Conservation (phyloP, 2,329 filamentous ascomycete species). For the Trichoderma sp. region DNA sequence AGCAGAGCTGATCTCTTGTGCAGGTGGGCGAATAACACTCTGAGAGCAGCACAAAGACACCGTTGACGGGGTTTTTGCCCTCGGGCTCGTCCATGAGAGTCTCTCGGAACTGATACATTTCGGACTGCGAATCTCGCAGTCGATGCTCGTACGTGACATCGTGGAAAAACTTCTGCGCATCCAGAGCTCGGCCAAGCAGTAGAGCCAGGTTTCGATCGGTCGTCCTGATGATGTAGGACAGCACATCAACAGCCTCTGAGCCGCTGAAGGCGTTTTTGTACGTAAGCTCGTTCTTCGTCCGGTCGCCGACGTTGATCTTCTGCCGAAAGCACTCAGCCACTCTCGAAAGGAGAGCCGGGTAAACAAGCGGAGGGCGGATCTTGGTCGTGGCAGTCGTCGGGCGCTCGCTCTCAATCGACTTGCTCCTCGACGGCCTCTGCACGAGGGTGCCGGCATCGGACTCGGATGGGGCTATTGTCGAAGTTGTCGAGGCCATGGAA, state of each 20-base stretch:
- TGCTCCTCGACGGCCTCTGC: conserved; percentile 60
- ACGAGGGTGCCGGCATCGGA: conserved; percentile 52
- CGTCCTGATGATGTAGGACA: conserved; percentile 95
- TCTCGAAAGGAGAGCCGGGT: conserved; percentile 89
- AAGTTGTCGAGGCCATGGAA: conserved; percentile 85
- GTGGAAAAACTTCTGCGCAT: conserved; percentile 99
- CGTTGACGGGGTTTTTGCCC: conserved; percentile 75
- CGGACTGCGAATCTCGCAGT: conserved; percentile 86
- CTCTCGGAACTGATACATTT: conserved; percentile 97
- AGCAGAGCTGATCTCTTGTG: conserved; percentile 91
- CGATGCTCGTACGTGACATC: conserved; percentile 98
- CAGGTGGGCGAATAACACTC: conserved; percentile 99
- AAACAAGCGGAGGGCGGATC: conserved; percentile 80
- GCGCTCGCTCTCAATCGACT: conserved; percentile 57
- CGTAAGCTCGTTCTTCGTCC: conserved; percentile 93
- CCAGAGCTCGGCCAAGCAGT: conserved; percentile 84
- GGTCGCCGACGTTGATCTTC: conserved; percentile 80
- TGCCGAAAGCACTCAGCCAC: conserved; percentile 92
- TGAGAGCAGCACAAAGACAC: conserved; percentile 92
- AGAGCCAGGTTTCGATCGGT: conserved; percentile 93
- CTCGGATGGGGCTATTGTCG: conserved; percentile 69
- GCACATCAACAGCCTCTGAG: conserved; percentile 90
- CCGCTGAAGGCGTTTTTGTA: conserved; percentile 98
- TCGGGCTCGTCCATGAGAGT: conserved; percentile 83
- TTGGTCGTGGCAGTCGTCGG: conserved; percentile 56